Percentiles rank a stretch among this genome's conserved stretches.
phyloP scores from a whole-genome alignment of 768 basidiomycete species.

The Leccinum fibrillosum region DNA sequence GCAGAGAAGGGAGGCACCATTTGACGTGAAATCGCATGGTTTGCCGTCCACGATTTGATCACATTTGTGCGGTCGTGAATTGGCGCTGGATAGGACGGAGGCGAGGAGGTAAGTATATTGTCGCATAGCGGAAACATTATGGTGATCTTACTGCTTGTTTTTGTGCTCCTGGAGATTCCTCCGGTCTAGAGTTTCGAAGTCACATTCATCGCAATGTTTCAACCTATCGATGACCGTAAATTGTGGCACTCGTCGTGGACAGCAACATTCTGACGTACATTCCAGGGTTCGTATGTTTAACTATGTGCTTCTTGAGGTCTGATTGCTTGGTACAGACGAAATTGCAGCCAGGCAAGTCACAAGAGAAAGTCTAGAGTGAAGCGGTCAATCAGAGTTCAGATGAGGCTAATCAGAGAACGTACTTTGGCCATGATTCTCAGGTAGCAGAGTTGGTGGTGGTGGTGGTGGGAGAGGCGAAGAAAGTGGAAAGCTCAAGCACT shows the following conservation, averaged over 20 bases:
- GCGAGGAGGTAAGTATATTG: no score
- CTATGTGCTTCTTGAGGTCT: neutral
- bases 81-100: no score
- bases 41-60: no score
- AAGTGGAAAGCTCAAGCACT: neutral
- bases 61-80: no score
- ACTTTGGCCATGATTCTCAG: neutral
- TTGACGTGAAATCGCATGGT: accelerated
- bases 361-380: neutral
- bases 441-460: neutral
- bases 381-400: neutral
- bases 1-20: no score
- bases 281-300: neutral
- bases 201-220: neutral
- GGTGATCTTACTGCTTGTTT: no score
- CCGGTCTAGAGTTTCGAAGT: no score
- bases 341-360: neutral
- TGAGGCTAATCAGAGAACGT: neutral
- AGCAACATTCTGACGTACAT: no score
- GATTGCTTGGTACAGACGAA: neutral
- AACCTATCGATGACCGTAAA: neutral
- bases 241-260: neutral
- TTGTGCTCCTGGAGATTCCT: no score
- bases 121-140: no score
- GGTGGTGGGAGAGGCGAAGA: neutral